phyloP scores from a whole-genome alignment of 1,284 basidiomycete species.

The Fomes fomentarius region DNA sequence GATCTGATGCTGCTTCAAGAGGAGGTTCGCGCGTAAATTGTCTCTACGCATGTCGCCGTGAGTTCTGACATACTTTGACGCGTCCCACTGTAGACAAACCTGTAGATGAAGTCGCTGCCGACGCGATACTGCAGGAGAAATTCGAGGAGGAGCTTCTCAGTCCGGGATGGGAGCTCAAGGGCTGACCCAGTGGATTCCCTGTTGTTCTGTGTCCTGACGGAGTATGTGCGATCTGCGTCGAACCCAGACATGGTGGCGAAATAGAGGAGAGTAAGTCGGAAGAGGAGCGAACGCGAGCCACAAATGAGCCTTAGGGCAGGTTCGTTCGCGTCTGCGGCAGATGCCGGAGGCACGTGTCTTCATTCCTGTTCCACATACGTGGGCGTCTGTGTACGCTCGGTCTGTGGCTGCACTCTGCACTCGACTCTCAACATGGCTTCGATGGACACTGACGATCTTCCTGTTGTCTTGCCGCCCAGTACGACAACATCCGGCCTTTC shows the following conservation, averaged over 20 bases:
- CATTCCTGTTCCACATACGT: constrained; percentile 43
- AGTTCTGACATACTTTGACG: not conserved
- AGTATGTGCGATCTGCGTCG: constrained; percentile 79
- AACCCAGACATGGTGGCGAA: constrained; percentile 59
- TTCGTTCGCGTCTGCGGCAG: constrained; percentile 29
- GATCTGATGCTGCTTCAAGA: constrained; percentile 89
- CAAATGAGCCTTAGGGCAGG: constrained; percentile 35
- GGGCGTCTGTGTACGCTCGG: constrained; percentile 35
- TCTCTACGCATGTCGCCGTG: constrained; percentile 57
- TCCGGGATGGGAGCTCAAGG: constrained; percentile 76
- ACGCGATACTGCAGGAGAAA: constrained; percentile 89
- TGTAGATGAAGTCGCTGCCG: constrained; percentile 88
- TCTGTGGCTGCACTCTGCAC: constrained; percentile 49
- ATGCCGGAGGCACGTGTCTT: constrained; percentile 32
- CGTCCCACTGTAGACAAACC: constrained; percentile 45
- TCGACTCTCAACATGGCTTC: constrained; percentile 51
- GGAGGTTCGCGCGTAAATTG: constrained; percentile 85
- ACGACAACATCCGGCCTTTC: constrained; percentile 71
- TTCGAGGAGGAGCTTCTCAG: constrained; percentile 79
- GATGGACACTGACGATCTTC: constrained; percentile 78
- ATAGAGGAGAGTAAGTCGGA: constrained; percentile 1
- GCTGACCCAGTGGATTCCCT: constrained; percentile 45
- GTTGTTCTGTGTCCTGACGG: constrained; percentile 71
- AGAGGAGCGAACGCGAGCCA: constrained; percentile 5
- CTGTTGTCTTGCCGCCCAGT: constrained; percentile 72